phyloP scores from a whole-genome alignment of 805 yeast genomes.

The Wickerhamomyces subpelliculosus region DNA sequence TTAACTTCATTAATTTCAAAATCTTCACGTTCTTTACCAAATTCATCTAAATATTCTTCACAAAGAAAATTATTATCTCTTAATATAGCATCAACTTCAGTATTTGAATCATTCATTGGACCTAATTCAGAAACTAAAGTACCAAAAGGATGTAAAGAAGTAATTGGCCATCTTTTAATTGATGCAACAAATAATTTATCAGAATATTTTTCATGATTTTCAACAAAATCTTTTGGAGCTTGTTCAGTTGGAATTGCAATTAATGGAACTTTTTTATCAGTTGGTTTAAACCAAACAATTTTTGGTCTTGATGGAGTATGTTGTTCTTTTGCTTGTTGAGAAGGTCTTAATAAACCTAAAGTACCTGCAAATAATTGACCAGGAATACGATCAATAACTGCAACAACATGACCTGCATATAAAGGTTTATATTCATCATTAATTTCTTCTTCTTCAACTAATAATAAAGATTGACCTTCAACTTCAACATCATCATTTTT shows the following conservation, averaged over 20 bases:
- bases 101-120: slow-evolving; percentile 61
- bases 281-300: slow-evolving; percentile 98
- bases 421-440: slow-evolving; percentile 88
- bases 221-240: slow-evolving; percentile 93
- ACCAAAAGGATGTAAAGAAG: slow-evolving; percentile 97
- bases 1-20: slow-evolving; percentile 27
- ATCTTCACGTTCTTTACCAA: slow-evolving; percentile 20
- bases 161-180: slow-evolving; percentile 98
- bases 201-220: slow-evolving; percentile 77
- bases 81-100: slow-evolving; percentile 82
- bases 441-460: slow-evolving; percentile 94
- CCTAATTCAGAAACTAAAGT: slow-evolving; percentile 86
- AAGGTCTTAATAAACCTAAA: slow-evolving; percentile 87
- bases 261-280: slow-evolving; percentile 94
- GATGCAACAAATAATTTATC: slow-evolving; percentile 87
- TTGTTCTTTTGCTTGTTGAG: slow-evolving; percentile 77
- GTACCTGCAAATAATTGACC: slow-evolving; percentile 96
- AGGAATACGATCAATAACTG: slow-evolving; percentile 94
- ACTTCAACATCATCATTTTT: slow-evolving; percentile 98
- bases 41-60: slow-evolving; percentile 62
- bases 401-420: slow-evolving; percentile 97
- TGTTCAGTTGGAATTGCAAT: slow-evolving; percentile 98
- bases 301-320: slow-evolving; percentile 53
- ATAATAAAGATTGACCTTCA: slow-evolving; percentile 88
- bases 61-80: slow-evolving; percentile 81